phyloP scores from a whole-genome alignment of 1,139 yeast genomes.

The Blastobotrys niveus region DNA sequence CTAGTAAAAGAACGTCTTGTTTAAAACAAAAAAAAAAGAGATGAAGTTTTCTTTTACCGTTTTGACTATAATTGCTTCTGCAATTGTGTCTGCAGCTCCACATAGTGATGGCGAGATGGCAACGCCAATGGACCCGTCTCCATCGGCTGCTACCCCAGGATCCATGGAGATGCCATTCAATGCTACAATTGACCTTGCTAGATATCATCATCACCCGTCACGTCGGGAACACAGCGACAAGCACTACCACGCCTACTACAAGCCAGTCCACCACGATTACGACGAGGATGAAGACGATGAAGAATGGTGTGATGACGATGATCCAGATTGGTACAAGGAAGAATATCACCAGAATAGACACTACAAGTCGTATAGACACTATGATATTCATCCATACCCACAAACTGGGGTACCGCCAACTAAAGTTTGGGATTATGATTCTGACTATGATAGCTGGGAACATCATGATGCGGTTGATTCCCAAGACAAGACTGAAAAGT shows the following conservation, averaged over 20 bases:
- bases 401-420: not conserved
- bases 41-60: conserved; percentile 5
- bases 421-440: conserved; percentile 7
- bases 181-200: not conserved
- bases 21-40: too few relatives aligned
- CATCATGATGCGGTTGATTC: conserved; percentile 1
- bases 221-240: not conserved
- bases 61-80: conserved; percentile 3
- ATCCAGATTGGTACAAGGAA: not conserved
- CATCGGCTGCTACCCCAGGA: conserved; percentile 1
- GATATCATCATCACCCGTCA: not conserved
- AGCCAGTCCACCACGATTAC: not conserved
- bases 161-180: not conserved
- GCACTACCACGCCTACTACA: conserved; percentile 1
- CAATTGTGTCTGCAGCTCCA: conserved; percentile 4
- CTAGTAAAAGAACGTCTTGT: too few relatives aligned
- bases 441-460: conserved; percentile 7
- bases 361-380: too few relatives aligned
- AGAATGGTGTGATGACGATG: not conserved
- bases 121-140: not conserved
- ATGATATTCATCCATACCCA: too few relatives aligned
- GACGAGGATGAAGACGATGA: not conserved
- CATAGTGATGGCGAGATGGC: not conserved
- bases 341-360: not conserved
- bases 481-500: conserved; percentile 1